These are phyloP conservation scores for Linderniella brevidens DNA, from an alignment of 257 asterid species.

Conservation along the genomic window DNA sequence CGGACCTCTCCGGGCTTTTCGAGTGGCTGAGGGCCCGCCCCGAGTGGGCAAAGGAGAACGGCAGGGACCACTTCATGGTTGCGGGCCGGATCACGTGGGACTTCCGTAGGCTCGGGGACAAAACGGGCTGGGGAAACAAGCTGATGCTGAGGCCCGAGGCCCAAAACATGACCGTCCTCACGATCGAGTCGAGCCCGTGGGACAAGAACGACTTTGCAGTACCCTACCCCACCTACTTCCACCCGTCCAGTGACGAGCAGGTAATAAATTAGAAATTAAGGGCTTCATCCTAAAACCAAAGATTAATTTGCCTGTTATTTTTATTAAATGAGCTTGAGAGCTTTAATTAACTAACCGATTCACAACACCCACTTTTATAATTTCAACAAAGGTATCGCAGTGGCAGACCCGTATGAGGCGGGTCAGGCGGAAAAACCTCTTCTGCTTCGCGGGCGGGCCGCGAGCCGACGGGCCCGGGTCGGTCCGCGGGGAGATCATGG, in stretches of 20 bases:
- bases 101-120: constrained; percentile 34
- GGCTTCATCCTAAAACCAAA: no score
- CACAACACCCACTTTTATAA: no score
- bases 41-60: constrained; percentile 49
- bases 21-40: constrained; percentile 28
- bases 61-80: constrained; percentile 62
- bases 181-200: constrained; percentile 86
- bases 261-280: constrained; percentile 8
- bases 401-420: constrained; percentile 50
- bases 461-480: constrained; percentile 43
- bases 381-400: background rate
- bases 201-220: constrained; percentile 58
- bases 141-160: constrained; percentile 51
- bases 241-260: constrained; percentile 42
- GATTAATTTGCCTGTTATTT: no score
- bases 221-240: constrained; percentile 84
- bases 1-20: constrained; percentile 18
- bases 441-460: constrained; percentile 66
- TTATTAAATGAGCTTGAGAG: no score
- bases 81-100: constrained; percentile 81
- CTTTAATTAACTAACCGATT: no score
- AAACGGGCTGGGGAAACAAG: constrained; percentile 62
- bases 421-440: constrained; percentile 26
- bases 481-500: constrained; percentile 50
- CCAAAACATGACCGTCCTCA: constrained; percentile 46